A percentile compares a stretch with the other conserved stretches of the same genome.
Conservation (phyloP, 2,329 filamentous ascomycete species). For the Purpureocillium takamizusanense region DNA sequence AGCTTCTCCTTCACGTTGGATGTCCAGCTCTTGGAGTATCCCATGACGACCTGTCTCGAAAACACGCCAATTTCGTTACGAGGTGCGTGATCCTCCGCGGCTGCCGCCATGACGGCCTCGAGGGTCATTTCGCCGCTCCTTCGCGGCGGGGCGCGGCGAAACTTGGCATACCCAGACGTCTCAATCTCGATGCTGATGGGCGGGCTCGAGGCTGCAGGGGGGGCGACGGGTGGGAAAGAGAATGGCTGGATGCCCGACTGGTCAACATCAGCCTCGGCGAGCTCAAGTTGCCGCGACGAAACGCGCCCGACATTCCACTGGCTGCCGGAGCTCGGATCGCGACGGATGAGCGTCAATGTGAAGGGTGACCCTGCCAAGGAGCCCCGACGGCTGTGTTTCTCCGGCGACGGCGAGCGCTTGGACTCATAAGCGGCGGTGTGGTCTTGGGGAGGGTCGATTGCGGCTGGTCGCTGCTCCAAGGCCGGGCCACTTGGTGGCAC, state of each 20-base stretch:
- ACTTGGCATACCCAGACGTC: constrained; percentile 48
- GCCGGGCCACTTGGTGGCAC: neutral
- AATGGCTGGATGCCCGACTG: no score
- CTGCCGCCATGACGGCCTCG: constrained; percentile 8
- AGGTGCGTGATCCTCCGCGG: constrained; percentile 4
- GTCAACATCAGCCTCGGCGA: constrained; percentile 12
- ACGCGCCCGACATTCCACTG: constrained; percentile 72
- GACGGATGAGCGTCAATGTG: constrained; percentile 58
- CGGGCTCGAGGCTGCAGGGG: constrained; percentile 15
- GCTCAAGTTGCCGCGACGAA: constrained; percentile 41
- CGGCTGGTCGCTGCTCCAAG: neutral
- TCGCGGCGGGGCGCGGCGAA: constrained; percentile 37
- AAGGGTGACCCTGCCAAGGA: constrained; percentile 33
- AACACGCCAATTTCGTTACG: constrained; percentile 28
- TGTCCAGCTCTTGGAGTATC: constrained; percentile 41
- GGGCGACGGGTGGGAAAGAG: constrained; percentile 11
- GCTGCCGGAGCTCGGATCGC: constrained; percentile 56
- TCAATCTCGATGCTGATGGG: constrained; percentile 44
- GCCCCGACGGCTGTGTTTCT: constrained; percentile 17
- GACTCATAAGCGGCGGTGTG: neutral
- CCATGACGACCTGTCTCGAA: constrained; percentile 48
- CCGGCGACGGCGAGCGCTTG: constrained; percentile 28
- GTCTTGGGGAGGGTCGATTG: constrained; percentile 3
- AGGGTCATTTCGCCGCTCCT: constrained; percentile 21
- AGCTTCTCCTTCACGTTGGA: constrained; percentile 37